Base-by-base conservation (phyloP, 192 early-diverging fungal genomes). In the Funneliformis geosporum region DNA sequence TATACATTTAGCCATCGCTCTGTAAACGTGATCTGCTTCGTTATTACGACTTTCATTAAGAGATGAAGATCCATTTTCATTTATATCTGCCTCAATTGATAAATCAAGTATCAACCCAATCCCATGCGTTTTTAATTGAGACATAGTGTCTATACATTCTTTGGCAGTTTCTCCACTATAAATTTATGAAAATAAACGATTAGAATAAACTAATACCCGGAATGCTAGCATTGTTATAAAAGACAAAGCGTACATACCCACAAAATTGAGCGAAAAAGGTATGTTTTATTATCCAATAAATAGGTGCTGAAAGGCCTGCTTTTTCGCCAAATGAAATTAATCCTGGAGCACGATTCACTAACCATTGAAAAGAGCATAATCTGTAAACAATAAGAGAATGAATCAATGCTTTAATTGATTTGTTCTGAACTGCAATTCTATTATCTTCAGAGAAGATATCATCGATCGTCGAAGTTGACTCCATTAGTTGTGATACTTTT, bases 211-310 rank as follows among this genome's bases (percentile, higher is more conserved):
- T 18, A 55, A 44, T 44, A 44, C 43, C 43, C 43, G 5, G 5
- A 18, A 55, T 55, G 4, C 1, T 55, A 16, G 5, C 16, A 55
- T 55, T 55, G 12, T 55, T 18, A 1, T 4, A 47, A 47, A 47
- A 47, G 12, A 47, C 10, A 47, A 47, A 47, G 16, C 5, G 18
- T 55, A 16, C 85, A 67, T 88, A 93, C 85, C 94, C 93, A 76
- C 93, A 94, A 84, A 95, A 95, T 83, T 96, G 96, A 60, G 89
- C 88, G 87, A 96, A 98, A 83, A 98, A 96, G 7, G 96, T 97
- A 23, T 88, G 88, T 83, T 92, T 93, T 76, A 97, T 86, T 27
- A 95, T 81, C 64, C 87, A 89, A 83, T 94, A 91, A 62, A 91
- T 88, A 1, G 84, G 85, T 2, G 71, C 62, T 11, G 83, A 73